Evolutionary conservation across 148 eudicot genomes (phyloP).

Genomic region (Amaranthus palmeri): DNA sequence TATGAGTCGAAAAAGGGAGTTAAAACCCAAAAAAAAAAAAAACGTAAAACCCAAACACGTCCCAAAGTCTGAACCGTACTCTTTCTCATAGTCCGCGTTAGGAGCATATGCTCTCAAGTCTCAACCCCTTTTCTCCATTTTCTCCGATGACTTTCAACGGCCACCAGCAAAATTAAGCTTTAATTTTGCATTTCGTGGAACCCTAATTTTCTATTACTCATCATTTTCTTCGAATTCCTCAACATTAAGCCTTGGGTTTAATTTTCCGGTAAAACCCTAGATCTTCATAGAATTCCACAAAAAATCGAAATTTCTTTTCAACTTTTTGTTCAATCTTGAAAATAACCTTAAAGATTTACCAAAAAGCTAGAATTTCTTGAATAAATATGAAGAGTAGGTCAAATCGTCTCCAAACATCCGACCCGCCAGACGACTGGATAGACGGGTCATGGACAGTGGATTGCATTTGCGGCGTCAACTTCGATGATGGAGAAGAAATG

Average conservation of each 20-base stretch:
- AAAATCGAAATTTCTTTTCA: background rate
- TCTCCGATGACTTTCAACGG: background rate
- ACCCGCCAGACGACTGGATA: slow-evolving; percentile 86
- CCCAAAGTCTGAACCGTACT: no score
- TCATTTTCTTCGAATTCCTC: background rate
- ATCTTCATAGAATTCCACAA: background rate
- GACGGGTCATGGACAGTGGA: slow-evolving; percentile 95
- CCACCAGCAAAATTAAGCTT: no score
- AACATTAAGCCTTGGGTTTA: background rate
- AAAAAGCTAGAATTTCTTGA: no score
- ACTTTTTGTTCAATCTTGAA: background rate
- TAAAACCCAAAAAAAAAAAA: no score
- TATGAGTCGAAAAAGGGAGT: no score
- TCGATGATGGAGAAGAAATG: slow-evolving; percentile 97
- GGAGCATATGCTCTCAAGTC: no score
- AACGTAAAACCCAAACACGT: no score
- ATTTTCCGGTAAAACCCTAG: slow-evolving; percentile 6
- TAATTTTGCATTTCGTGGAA: no score
- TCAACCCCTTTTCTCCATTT: no score
- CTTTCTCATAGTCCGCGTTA: no score
- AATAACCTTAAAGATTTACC: background rate
- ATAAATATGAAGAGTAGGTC: slow-evolving; percentile 61
- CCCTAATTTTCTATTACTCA: background rate
- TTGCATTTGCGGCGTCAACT: slow-evolving; percentile 85
- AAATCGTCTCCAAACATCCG: slow-evolving; percentile 55